A percentile compares a stretch with the other conserved stretches of the same genome.
phyloP scores from a whole-genome alignment of 345 rosid genomes.

The rapeseed (Brassica napus) region Da-Ae NC_063447.1:53192001-53192500 shows the following conservation, averaged over 20 bases:
- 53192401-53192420: neutral
- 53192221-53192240: too few relatives aligned
- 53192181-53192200: too few relatives aligned
- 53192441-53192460: neutral
- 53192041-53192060: neutral
- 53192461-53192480: constrained; percentile 10
- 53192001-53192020: neutral
- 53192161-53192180: too few relatives aligned
- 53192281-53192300: too few relatives aligned
- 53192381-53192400: neutral
- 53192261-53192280: too few relatives aligned
- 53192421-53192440: neutral
- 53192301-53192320: too few relatives aligned
- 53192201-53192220: too few relatives aligned
- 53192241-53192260: too few relatives aligned
- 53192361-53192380: neutral
- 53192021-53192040: neutral
- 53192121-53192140: too few relatives aligned
- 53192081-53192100: neutral
- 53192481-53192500: neutral
- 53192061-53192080: neutral
- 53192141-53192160: too few relatives aligned
- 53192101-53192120: neutral
- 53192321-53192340: too few relatives aligned
- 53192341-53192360: too few relatives aligned